phyloP scores from a whole-genome alignment of 2,329 filamentous ascomycete genomes.

The Aureobasidium uvarum region DNA sequence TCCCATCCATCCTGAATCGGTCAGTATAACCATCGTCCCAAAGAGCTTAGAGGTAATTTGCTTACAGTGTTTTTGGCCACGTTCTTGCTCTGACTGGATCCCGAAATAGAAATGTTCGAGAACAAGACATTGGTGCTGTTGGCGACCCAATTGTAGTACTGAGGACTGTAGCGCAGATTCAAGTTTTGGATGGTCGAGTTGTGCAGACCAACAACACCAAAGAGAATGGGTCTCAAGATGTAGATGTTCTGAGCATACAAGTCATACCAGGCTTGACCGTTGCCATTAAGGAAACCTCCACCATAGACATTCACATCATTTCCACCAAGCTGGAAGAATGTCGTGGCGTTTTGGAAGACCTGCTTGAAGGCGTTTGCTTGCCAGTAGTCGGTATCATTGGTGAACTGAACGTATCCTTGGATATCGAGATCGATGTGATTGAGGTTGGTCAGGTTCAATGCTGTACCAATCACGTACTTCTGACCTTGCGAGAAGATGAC shows the following conservation, averaged over 20 bases:
- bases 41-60: too few relatives aligned
- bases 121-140: constrained; percentile 65
- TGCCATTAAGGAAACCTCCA: constrained; percentile 62
- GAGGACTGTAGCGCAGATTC: constrained; percentile 59
- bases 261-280: constrained; percentile 65
- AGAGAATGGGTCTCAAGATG: constrained; percentile 58
- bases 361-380: constrained; percentile 62
- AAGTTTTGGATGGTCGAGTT: constrained; percentile 60
- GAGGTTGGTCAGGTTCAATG: constrained; percentile 64
- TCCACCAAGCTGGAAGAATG: constrained; percentile 67
- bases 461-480: constrained; percentile 62
- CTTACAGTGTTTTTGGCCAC: constrained; percentile 59
- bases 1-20: constrained; percentile 47
- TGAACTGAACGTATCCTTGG: constrained; percentile 61
- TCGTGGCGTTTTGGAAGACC: constrained; percentile 63
- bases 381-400: constrained; percentile 68
- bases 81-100: constrained; percentile 53
- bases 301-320: constrained; percentile 67
- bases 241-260: constrained; percentile 58
- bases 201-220: constrained; percentile 58
- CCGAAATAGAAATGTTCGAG: constrained; percentile 60
- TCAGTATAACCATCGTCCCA: background rate
- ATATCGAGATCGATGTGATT: constrained; percentile 62
- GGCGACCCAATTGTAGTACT: constrained; percentile 65
- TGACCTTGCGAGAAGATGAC: constrained; percentile 57